A percentile compares a stretch with the other conserved stretches of the same genome.
These are phyloP conservation scores for Ailanthus altissimus DNA, from an alignment of 345 rosid species.

Conservation along the genomic window DNA sequence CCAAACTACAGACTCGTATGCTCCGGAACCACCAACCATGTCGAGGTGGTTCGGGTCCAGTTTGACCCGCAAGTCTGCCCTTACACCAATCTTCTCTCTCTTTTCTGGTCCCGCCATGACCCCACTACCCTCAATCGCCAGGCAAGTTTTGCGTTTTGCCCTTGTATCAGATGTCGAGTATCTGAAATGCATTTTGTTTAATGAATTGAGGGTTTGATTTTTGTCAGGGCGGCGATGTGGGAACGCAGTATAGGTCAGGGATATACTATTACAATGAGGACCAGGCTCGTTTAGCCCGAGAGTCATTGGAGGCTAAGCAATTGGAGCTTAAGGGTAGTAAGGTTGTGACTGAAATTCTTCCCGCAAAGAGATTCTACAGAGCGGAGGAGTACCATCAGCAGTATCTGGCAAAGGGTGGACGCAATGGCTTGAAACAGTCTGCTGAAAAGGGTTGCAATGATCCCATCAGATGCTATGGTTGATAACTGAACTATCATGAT, in stretches of 20 bases:
- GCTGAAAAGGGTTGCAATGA: conserved; percentile 71
- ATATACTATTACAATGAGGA: conserved; percentile 66
- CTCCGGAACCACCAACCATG: conserved; percentile 68
- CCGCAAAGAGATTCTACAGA: conserved; percentile 72
- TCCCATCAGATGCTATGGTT: conserved; percentile 83
- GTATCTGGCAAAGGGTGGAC: conserved; percentile 76
- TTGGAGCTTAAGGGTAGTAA: conserved; percentile 43
- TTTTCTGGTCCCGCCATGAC: conserved; percentile 81
- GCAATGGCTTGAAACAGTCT: conserved; percentile 56
- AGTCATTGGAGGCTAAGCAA: conserved; percentile 64
- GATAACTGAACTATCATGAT: conserved; percentile 5
- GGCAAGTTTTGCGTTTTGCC: conserved; percentile 29
- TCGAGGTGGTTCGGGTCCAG: conserved; percentile 82
- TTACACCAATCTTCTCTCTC: conserved; percentile 53
- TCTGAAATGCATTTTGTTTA: neutral
- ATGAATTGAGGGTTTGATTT: conserved; percentile 2
- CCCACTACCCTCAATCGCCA: conserved; percentile 87
- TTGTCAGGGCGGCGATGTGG: conserved; percentile 72
- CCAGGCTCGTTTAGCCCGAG: conserved; percentile 56
- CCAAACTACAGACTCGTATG: conserved; percentile 70
- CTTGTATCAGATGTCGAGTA: no score
- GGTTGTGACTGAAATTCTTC: conserved; percentile 76
- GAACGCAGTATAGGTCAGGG: conserved; percentile 85
- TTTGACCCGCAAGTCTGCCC: conserved; percentile 67
- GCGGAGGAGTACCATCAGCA: conserved; percentile 86